Percentiles rank a stretch among this genome's conserved stretches.
Evolutionary conservation across 805 yeast genomes (phyloP).

Genomic region (Isabelozyma pseudorhagii): DNA sequence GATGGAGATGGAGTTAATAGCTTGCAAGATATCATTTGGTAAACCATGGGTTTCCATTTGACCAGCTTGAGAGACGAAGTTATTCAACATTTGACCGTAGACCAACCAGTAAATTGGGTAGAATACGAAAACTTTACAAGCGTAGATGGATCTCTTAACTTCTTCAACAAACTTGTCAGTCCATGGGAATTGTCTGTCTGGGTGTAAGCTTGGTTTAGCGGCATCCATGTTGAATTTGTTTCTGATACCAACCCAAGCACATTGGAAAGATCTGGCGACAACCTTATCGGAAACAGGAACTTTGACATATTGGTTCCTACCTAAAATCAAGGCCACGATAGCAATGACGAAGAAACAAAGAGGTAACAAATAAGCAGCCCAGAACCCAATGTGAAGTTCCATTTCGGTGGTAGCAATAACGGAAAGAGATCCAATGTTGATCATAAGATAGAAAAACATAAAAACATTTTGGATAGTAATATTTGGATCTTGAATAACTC

Average conservation of each 20-base stretch:
- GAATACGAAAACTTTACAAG: conserved; percentile 70
- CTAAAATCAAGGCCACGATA: conserved; percentile 49
- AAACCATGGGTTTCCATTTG: conserved; percentile 71
- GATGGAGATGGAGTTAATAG: conserved; percentile 71
- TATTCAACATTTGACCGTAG: conserved; percentile 67
- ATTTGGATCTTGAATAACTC: conserved; percentile 55
- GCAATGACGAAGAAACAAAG: conserved; percentile 55
- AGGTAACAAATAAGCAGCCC: conserved; percentile 75
- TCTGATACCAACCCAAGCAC: conserved; percentile 38
- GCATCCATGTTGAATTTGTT: conserved; percentile 50
- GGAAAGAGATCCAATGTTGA: conserved; percentile 72
- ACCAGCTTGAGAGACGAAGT: conserved; percentile 72
- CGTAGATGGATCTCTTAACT: conserved; percentile 59
- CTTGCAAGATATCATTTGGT: conserved; percentile 78
- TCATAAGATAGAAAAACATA: conserved; percentile 72
- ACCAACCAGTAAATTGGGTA: conserved; percentile 75
- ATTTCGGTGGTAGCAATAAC: conserved; percentile 75
- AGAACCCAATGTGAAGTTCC: conserved; percentile 62
- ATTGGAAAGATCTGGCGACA: conserved; percentile 49
- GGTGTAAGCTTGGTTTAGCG: conserved; percentile 57
- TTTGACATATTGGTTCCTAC: conserved; percentile 54
- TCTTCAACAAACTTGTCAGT: conserved; percentile 71
- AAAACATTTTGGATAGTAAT: conserved; percentile 71
- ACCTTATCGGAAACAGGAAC: conserved; percentile 62
- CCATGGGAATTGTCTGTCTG: conserved; percentile 53